A percentile compares a stretch with the other conserved stretches of the same genome.
Conservation (phyloP, 495 filamentous ascomycete species). For the Penicillium canescens region DNA sequence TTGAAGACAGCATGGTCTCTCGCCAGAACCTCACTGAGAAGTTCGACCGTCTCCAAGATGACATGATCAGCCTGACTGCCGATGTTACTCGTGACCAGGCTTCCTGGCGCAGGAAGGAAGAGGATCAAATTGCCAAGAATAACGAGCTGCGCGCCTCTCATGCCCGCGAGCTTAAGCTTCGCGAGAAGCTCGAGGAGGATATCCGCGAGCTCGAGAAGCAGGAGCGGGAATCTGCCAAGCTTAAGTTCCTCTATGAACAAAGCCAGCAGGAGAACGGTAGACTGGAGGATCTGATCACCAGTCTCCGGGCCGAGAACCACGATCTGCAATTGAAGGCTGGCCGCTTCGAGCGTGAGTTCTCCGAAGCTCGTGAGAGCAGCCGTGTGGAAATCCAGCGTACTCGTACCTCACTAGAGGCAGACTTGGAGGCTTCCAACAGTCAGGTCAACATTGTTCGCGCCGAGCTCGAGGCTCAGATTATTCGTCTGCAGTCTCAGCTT, state of each 20-base stretch:
- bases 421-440: slow-evolving; percentile 78
- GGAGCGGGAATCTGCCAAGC: slow-evolving; percentile 65
- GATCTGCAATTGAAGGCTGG: slow-evolving; percentile 60
- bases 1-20: slow-evolving; percentile 80
- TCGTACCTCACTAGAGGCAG: slow-evolving; percentile 72
- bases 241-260: slow-evolving; percentile 56
- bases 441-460: slow-evolving; percentile 78
- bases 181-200: slow-evolving; percentile 78
- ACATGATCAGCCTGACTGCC: slow-evolving; percentile 74
- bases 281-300: slow-evolving; percentile 63
- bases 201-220: slow-evolving; percentile 73
- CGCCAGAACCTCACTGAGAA: slow-evolving; percentile 77
- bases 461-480: slow-evolving; percentile 72
- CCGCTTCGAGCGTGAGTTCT: slow-evolving; percentile 78
- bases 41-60: slow-evolving; percentile 77
- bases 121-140: slow-evolving; percentile 69
- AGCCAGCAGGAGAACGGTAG: slow-evolving; percentile 55
- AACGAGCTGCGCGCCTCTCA: slow-evolving; percentile 78
- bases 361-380: slow-evolving; percentile 75
- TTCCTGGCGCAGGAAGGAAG: slow-evolving; percentile 69
- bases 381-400: slow-evolving; percentile 76
- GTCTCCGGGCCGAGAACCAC: slow-evolving; percentile 67
- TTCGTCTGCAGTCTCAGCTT: slow-evolving; percentile 65
- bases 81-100: slow-evolving; percentile 80
- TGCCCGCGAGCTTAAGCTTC: slow-evolving; percentile 72